Base-by-base conservation (phyloP, 129 eudicot genomes). In the Artemisia argyi region DNA sequence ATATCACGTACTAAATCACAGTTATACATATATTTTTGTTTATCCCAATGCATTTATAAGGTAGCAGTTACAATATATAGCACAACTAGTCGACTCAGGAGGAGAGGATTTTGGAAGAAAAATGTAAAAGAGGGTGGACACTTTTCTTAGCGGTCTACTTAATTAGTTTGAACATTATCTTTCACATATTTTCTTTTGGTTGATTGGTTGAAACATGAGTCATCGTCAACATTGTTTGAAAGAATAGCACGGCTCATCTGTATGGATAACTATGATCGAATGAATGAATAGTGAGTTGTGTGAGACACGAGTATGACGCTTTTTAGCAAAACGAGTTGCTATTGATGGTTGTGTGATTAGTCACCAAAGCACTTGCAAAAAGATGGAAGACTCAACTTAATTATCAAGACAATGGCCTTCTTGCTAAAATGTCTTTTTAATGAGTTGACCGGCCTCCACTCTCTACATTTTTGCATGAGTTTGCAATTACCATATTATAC, bases 361-460 rank as follows among this genome's bases (percentile, higher is more conserved):
- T 76, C 80, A 66, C 28, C 51, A 68, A 68, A 57, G 51, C 68
- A 76, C 60, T 76, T 46, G 20, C 7, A 52, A 56, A 39, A 57
- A 53, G 63, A 50, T 32, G 55, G 18, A 32, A 64, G 53, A 64
- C 57, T 74, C 66, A 13, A 12, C 47, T 6, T 49, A 68, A 17
- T 69, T 19, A 52, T 1, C 5, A 56, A 66, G 24, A 50, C 51
- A 57, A 53, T 66, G 50, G 4, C 65, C 28, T 4, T 63, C 26
- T 54, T 42, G 57, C 44, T 53, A 26, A 65, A 54, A 75, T 75
- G 66, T 35, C 72, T 10, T 52, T 22, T 65, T 11, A 28, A 54
- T 66, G 60, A 67, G 53, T 16, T 13, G 17, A 16, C 73, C 66
- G 17, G 7, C 73, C 66, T 75, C 79, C 73, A 56, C 79, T 76